A percentile compares a stretch with the other conserved stretches of the same genome.
Conservation (phyloP, 1,284 basidiomycete species). For the Pholiota adiposa region DNA sequence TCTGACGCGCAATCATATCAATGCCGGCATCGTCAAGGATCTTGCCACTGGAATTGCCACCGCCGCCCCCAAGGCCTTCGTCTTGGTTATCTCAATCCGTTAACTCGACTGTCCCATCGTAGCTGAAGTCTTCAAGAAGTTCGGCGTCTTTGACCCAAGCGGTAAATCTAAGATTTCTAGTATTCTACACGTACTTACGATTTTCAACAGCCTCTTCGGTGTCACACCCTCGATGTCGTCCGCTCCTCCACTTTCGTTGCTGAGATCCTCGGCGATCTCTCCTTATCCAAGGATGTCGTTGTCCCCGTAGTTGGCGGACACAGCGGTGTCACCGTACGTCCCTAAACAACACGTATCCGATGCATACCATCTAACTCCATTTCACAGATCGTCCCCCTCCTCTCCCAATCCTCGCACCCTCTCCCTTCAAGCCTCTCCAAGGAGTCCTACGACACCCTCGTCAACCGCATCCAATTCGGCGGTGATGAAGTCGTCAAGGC, state of each 20-base stretch:
- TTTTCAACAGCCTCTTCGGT: slow-evolving; percentile 79
- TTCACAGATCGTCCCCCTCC: slow-evolving; percentile 87
- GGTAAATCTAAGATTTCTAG: slow-evolving; percentile 44
- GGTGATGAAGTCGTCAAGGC: slow-evolving; percentile 93
- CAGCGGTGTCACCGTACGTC: slow-evolving; percentile 85
- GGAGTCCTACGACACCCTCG: slow-evolving; percentile 62
- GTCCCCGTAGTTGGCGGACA: slow-evolving; percentile 97
- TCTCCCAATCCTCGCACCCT: slow-evolving; percentile 87
- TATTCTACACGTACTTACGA: background rate
- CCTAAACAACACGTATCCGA: background rate
- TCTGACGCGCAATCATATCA: slow-evolving; percentile 66
- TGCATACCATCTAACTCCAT: background rate
- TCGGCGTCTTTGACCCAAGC: slow-evolving; percentile 89
- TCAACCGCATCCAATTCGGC: slow-evolving; percentile 95
- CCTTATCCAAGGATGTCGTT: slow-evolving; percentile 69
- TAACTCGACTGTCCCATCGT: slow-evolving; percentile 97
- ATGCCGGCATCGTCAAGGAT: slow-evolving; percentile 95
- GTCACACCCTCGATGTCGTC: slow-evolving; percentile 97
- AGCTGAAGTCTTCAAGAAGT: slow-evolving; percentile 93
- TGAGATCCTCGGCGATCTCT: slow-evolving; percentile 72
- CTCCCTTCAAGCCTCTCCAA: slow-evolving; percentile 58
- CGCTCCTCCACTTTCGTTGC: slow-evolving; percentile 95
- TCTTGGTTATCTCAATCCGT: slow-evolving; percentile 96
- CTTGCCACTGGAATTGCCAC: slow-evolving; percentile 90
- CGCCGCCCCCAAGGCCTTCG: slow-evolving; percentile 87